phyloP scores from a whole-genome alignment of 2,329 filamentous ascomycete species.

The Cytospora schulzeri region DNA sequence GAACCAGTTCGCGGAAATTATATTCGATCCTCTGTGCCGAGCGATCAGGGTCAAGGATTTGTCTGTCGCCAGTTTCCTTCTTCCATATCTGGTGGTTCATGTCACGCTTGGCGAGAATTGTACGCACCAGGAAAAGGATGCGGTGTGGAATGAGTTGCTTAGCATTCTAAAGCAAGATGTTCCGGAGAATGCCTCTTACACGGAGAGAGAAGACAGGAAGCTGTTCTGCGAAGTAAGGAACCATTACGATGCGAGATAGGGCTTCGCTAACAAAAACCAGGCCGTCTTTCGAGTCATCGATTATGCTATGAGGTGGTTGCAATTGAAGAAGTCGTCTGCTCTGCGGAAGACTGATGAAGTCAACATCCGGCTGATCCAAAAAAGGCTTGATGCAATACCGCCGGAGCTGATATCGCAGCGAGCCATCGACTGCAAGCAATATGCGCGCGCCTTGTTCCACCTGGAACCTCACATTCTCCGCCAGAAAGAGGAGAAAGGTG shows the following conservation, averaged over 20 bases:
- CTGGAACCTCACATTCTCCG: conserved; percentile 81
- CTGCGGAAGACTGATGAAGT: conserved; percentile 48
- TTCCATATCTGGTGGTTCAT: conserved; percentile 86
- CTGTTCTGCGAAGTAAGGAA: conserved; percentile 78
- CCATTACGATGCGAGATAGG: neutral
- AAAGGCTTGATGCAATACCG: conserved; percentile 65
- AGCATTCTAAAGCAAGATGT: conserved; percentile 69
- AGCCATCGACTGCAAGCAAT: conserved; percentile 92
- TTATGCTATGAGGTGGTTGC: conserved; percentile 88
- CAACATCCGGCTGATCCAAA: conserved; percentile 52
- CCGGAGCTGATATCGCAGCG: conserved; percentile 74
- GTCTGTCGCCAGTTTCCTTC: conserved; percentile 81
- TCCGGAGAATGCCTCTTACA: conserved; percentile 53
- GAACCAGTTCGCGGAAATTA: conserved; percentile 69
- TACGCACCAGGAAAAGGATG: conserved; percentile 61
- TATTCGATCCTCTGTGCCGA: conserved; percentile 81
- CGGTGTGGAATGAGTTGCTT: conserved; percentile 73
- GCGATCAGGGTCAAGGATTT: conserved; percentile 85
- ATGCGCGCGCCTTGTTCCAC: conserved; percentile 88
- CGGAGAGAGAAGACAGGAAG: conserved; percentile 74
- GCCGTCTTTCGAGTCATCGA: conserved; percentile 89
- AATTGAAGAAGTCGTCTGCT: conserved; percentile 63
- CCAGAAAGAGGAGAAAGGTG: conserved; percentile 49
- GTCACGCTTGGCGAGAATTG: conserved; percentile 71
- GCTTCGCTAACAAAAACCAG: conserved; percentile 46